These are phyloP conservation scores for Cicer cuneatum DNA, from an alignment of 306 rosid genomes.

Conservation along the genomic window DNA sequence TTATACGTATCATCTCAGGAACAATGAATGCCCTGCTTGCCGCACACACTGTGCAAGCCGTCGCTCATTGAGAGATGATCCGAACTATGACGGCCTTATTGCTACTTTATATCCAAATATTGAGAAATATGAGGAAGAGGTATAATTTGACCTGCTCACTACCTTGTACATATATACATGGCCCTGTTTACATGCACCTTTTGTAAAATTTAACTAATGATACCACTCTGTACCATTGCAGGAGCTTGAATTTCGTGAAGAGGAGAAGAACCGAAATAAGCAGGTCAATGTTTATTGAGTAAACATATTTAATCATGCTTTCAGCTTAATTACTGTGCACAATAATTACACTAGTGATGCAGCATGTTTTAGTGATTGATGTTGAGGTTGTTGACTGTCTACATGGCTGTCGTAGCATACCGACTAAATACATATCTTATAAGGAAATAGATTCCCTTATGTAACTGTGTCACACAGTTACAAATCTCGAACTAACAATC, in stretches of 20 bases:
- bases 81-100: constrained; percentile 89
- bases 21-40: constrained; percentile 98
- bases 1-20: constrained; percentile 60
- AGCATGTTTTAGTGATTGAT: constrained; percentile 21
- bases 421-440: constrained; percentile 27
- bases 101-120: constrained; percentile 87
- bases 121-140: constrained; percentile 94
- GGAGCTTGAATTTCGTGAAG: constrained; percentile 96
- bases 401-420: constrained; percentile 26
- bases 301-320: constrained; percentile 40
- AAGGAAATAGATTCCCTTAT: not conserved
- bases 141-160: constrained; percentile 50
- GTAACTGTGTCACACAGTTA: not conserved
- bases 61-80: constrained; percentile 98
- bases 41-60: constrained; percentile 99
- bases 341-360: constrained; percentile 18
- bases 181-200: constrained; percentile 7
- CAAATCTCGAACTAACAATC: not conserved
- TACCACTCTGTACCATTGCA: constrained; percentile 49
- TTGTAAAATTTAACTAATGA: constrained; percentile 31
- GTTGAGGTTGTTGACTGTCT: constrained; percentile 13
- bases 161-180: constrained; percentile 18
- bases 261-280: constrained; percentile 89
- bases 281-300: constrained; percentile 63
- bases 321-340: constrained; percentile 38